Percentiles rank a stretch among this genome's conserved stretches.
Conservation (phyloP, 2,329 filamentous ascomycete species). For the Fusarium nodosum region DNA sequence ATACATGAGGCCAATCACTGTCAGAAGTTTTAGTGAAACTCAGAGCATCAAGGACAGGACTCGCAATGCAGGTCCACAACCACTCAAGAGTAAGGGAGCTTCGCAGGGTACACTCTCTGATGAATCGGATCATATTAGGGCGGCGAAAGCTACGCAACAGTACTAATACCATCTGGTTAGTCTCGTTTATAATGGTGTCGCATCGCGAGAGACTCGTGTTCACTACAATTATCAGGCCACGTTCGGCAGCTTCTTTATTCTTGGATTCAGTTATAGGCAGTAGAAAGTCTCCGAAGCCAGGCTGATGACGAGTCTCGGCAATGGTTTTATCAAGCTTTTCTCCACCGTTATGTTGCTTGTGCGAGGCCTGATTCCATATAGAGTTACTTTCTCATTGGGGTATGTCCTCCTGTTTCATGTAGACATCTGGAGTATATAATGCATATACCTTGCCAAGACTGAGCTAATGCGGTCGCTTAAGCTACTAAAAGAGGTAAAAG, state of each 20-base stretch:
- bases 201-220: background rate
- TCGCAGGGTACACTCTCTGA: background rate
- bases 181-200: background rate
- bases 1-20: background rate
- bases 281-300: no score
- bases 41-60: background rate
- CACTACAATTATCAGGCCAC: no score
- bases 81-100: background rate
- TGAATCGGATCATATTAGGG: background rate
- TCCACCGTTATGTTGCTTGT: background rate
- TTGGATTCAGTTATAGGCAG: no score
- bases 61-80: background rate
- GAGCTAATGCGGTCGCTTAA: no score
- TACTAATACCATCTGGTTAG: background rate
- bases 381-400: background rate
- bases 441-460: no score
- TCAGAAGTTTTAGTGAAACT: background rate
- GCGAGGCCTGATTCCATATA: background rate
- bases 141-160: background rate
- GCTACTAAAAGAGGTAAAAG: no score
- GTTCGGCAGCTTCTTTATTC: no score
- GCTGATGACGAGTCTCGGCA: no score
- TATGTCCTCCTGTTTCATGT: background rate
- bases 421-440: no score
- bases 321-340: no score